These are phyloP conservation scores for Potentilla sterilis DNA, from an alignment of 306 rosid genomes.

Conservation along the genomic window DNA sequence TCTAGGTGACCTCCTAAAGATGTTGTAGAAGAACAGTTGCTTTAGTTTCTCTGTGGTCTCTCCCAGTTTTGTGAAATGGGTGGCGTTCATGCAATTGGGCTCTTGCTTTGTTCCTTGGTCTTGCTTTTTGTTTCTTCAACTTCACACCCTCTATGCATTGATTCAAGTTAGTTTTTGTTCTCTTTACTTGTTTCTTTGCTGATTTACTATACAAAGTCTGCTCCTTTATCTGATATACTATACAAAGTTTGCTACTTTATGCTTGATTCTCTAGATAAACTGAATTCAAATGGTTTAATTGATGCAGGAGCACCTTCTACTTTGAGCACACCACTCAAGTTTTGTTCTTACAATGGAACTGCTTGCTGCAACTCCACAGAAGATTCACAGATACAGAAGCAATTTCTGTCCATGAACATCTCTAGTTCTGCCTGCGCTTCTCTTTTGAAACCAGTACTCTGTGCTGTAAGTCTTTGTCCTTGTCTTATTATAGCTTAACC, in stretches of 20 bases:
- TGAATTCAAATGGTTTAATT: slow-evolving; percentile 14
- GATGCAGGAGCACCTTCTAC: slow-evolving; percentile 65
- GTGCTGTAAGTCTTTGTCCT: slow-evolving; percentile 59
- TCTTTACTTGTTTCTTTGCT: neutral
- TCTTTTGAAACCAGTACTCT: slow-evolving; percentile 67
- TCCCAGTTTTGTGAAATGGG: slow-evolving; percentile 46
- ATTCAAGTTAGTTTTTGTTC: slow-evolving; percentile 64
- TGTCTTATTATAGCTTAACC: neutral
- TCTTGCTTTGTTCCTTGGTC: slow-evolving; percentile 48
- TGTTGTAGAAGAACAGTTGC: slow-evolving; percentile 19
- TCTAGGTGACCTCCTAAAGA: slow-evolving; percentile 16
- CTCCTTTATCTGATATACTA: neutral
- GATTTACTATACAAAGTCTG: neutral
- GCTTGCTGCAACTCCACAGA: slow-evolving; percentile 74
- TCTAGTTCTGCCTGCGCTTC: slow-evolving; percentile 72
- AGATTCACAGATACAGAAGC: slow-evolving; percentile 64
- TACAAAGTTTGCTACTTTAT: slow-evolving; percentile 15
- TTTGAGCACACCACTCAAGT: slow-evolving; percentile 47
- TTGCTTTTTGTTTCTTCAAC: slow-evolving; percentile 51
- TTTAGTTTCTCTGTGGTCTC: neutral
- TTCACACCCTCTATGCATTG: slow-evolving; percentile 78
- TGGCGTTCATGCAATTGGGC: slow-evolving; percentile 34
- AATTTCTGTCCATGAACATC: slow-evolving; percentile 59
- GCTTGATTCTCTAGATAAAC: neutral
- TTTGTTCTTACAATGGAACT: slow-evolving; percentile 77